Percentiles rank a stretch among this genome's conserved stretches.
phyloP scores from a whole-genome alignment of 331 rosid genomes.

The Acacia concinna region DNA sequence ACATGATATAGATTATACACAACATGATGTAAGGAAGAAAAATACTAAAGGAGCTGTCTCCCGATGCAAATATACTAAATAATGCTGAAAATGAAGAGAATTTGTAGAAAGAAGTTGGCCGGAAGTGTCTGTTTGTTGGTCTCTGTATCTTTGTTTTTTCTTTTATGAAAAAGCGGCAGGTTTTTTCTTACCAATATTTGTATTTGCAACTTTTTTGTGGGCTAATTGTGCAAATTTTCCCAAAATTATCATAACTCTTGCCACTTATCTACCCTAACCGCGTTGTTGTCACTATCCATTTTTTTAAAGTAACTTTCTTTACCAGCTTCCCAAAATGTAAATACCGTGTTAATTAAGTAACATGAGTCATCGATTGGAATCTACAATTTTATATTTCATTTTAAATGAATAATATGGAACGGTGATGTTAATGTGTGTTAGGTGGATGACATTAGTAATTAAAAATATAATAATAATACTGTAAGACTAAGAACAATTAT shows the following conservation, averaged over 20 bases:
- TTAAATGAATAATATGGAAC: no score
- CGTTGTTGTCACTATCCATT: background rate
- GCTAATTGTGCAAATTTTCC: background rate
- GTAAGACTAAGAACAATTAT: background rate
- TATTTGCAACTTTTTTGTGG: background rate
- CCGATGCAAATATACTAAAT: no score
- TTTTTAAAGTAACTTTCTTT: background rate
- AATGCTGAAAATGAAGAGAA: no score
- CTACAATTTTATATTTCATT: background rate
- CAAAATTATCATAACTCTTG: background rate
- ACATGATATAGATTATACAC: no score
- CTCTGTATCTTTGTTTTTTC: no score
- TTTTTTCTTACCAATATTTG: background rate
- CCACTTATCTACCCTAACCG: background rate
- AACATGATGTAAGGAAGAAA: no score
- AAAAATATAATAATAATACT: background rate
- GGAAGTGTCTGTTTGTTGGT: no score
- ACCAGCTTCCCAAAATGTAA: background rate
- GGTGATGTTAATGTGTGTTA: background rate
- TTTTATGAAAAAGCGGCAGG: background rate
- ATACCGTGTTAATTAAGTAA: background rate
- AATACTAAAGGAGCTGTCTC: no score
- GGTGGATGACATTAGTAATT: background rate
- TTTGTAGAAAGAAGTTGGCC: no score
- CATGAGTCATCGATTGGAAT: background rate